Evolutionary conservation across 139 green algal species (phyloP).

Genomic region (Tetradesmus lagerheimii): DNA sequence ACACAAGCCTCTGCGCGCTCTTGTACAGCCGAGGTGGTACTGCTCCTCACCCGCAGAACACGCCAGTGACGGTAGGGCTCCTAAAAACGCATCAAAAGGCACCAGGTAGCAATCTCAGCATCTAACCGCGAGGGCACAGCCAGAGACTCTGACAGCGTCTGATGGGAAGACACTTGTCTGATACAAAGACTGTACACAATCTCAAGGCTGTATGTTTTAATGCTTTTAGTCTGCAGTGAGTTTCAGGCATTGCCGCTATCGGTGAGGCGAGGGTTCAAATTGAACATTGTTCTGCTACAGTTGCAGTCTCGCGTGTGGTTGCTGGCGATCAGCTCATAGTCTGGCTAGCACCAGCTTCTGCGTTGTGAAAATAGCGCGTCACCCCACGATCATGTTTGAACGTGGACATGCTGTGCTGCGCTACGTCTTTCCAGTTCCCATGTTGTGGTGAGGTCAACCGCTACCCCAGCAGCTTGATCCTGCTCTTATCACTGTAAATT

Average conservation of each 20-base stretch:
- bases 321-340: not conserved
- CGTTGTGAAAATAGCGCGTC: not conserved
- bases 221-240: too few species aligned
- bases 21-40: constrained; percentile 3
- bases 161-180: too few species aligned
- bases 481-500: not conserved
- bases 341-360: not conserved
- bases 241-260: too few species aligned
- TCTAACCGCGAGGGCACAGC: too few species aligned
- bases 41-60: not conserved
- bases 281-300: not conserved
- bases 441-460: not conserved
- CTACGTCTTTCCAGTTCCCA: not conserved
- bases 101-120: too few species aligned
- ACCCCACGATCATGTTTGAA: not conserved
- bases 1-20: not conserved
- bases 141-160: too few species aligned
- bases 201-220: too few species aligned
- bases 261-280: not conserved
- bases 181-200: too few species aligned
- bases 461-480: not conserved
- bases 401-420: not conserved
- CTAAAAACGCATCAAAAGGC: too few species aligned
- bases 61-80: not conserved
- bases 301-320: not conserved